A percentile compares a stretch with the other conserved stretches of the same genome.
phyloP scores from a whole-genome alignment of 768 basidiomycete species.

The Suillus subalutaceus region DNA sequence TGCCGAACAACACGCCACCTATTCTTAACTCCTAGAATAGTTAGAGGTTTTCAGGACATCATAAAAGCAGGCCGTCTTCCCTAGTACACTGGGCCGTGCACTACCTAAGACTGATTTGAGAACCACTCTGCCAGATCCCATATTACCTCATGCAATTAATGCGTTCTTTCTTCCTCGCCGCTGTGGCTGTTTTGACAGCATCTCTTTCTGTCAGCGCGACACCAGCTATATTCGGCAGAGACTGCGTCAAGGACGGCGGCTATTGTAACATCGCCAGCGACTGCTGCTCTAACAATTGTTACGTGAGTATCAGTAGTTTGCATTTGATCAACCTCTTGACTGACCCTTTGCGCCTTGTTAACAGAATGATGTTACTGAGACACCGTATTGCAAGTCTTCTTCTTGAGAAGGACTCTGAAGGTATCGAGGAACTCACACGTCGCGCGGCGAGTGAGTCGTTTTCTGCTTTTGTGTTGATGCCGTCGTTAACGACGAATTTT shows the following conservation, averaged over 20 bases:
- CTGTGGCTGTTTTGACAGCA: neutral
- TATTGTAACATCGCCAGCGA: neutral
- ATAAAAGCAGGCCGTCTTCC: neutral
- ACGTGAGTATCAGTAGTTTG: neutral
- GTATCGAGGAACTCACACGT: neutral
- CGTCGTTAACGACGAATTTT: neutral
- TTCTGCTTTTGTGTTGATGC: neutral
- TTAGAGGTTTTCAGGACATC: neutral
- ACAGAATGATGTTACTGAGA: neutral
- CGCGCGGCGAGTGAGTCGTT: neutral
- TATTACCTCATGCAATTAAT: neutral
- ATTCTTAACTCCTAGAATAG: neutral
- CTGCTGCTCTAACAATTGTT: neutral
- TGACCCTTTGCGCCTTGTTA: neutral
- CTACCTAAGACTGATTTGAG: neutral
- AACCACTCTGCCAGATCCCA: neutral
- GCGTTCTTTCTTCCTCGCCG: neutral
- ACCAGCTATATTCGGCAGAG: neutral
- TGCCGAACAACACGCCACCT: neutral
- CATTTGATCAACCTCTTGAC: neutral
- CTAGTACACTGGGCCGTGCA: neutral
- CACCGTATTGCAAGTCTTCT: neutral
- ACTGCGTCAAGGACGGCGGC: neutral
- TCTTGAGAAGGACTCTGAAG: neutral
- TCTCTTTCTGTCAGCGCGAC: neutral